A percentile compares a stretch with the other conserved stretches of the same genome.
Evolutionary conservation across 139 green algal species (phyloP).

Genomic region (Mesostigma viride): DNA sequence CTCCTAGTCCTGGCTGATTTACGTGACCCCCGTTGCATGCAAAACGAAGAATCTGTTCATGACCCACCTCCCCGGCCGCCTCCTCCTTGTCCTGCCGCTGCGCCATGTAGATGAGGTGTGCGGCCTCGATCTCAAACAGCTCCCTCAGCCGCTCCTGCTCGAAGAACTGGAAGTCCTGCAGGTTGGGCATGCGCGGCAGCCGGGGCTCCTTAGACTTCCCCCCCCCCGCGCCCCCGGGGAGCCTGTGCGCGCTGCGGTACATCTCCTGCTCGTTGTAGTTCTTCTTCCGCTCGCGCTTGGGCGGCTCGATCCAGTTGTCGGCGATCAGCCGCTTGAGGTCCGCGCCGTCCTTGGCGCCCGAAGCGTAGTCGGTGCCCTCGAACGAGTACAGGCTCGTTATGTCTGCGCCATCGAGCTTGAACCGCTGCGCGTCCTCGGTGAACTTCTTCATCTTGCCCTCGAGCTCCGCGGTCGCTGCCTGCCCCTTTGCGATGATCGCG

Average conservation of each 20-base stretch:
- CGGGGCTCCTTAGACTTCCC: conserved; percentile 44
- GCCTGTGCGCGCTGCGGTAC: conserved; percentile 41
- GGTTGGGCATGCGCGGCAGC: conserved; percentile 77
- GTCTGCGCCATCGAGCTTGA: conserved; percentile 25
- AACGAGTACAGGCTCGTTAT: conserved; percentile 15
- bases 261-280: conserved; percentile 80
- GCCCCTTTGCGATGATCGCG: conserved; percentile 84
- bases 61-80: neutral
- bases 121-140: conserved; percentile 83
- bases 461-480: conserved; percentile 71
- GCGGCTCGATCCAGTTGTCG: conserved; percentile 88
- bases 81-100: conserved; percentile 23
- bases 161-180: conserved; percentile 97
- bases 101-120: conserved; percentile 18
- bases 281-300: conserved; percentile 89
- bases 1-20: too few relatives aligned
- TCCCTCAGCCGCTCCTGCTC: conserved; percentile 53
- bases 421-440: conserved; percentile 75
- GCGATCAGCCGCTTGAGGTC: conserved; percentile 41
- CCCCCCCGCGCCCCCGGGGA: conserved; percentile 12
- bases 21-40: too few relatives aligned
- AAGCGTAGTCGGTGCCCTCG: neutral
- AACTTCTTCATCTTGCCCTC: conserved; percentile 95
- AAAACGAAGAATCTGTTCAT: too few relatives aligned
- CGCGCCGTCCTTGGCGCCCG: conserved; percentile 14